Conservation (phyloP, 345 rosid species). For the Populus euphratica region DNA sequence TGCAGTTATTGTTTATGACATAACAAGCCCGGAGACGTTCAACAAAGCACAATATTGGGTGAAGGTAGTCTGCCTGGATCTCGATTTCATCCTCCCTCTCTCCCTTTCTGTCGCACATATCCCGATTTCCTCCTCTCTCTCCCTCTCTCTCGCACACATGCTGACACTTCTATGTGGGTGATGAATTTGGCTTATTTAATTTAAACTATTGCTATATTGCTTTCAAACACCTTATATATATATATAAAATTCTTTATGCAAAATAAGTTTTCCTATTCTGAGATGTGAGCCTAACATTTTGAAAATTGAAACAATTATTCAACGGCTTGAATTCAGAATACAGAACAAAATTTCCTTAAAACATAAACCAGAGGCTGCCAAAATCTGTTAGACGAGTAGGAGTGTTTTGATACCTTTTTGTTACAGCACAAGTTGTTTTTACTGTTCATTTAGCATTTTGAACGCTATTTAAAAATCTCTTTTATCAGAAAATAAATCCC, state of each 20-base stretch:
- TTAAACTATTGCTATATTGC: neutral
- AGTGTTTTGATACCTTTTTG: neutral
- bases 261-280: neutral
- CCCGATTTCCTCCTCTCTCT: neutral
- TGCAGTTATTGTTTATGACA: constrained; percentile 92
- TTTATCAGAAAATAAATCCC: neutral
- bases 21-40: constrained; percentile 90
- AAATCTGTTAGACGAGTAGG: neutral
- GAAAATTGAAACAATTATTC: neutral
- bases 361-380: neutral
- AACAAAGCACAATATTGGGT: constrained; percentile 96
- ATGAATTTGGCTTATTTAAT: neutral
- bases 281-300: neutral
- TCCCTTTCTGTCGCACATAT: neutral
- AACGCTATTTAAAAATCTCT: neutral
- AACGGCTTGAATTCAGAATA: neutral
- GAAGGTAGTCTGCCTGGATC: constrained; percentile 50
- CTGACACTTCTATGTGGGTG: neutral
- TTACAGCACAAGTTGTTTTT: neutral
- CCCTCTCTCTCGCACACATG: neutral
- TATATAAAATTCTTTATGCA: neutral
- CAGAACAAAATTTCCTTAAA: neutral
- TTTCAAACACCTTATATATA: neutral
- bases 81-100: neutral
- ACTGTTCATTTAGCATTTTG: neutral